Percentiles rank a stretch among this genome's conserved stretches.
Conservation (phyloP, 345 rosid species). For the Eucalyptus shirleyi region DNA sequence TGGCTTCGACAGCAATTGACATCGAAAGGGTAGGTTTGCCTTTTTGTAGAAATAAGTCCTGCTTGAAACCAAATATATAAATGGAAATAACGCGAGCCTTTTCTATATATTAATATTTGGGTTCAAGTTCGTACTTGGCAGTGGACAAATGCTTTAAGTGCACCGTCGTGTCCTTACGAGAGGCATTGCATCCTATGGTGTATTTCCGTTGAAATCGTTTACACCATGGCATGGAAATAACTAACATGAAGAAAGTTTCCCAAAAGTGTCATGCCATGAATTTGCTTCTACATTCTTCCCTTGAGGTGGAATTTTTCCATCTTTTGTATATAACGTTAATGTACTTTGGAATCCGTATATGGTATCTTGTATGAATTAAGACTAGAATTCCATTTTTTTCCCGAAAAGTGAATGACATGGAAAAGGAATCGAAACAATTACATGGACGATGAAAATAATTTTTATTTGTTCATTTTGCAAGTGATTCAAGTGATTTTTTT, state of each 20-base stretch:
- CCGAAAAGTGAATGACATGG: rapidly evolving
- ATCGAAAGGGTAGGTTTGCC: neutral
- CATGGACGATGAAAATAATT: neutral
- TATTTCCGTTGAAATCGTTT: neutral
- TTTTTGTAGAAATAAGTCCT: neutral
- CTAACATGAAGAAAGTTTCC: neutral
- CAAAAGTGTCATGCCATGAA: neutral
- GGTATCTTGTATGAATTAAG: rapidly evolving
- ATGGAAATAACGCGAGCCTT: neutral
- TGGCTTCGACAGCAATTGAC: neutral
- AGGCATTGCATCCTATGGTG: neutral
- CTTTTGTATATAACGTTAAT: neutral
- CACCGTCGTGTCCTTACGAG: neutral
- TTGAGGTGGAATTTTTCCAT: neutral
- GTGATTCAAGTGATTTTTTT: neutral
- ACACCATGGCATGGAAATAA: neutral
- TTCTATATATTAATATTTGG: neutral
- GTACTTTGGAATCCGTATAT: neutral
- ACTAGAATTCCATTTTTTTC: neutral
- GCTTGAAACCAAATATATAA: neutral
- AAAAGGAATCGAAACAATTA: neutral
- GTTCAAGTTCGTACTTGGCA: neutral
- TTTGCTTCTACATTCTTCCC: neutral
- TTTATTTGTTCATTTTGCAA: neutral
- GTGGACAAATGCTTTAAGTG: neutral